Base-by-base conservation (phyloP, 78 protist genomes). In the Salpingoeca rosetta region DNA sequence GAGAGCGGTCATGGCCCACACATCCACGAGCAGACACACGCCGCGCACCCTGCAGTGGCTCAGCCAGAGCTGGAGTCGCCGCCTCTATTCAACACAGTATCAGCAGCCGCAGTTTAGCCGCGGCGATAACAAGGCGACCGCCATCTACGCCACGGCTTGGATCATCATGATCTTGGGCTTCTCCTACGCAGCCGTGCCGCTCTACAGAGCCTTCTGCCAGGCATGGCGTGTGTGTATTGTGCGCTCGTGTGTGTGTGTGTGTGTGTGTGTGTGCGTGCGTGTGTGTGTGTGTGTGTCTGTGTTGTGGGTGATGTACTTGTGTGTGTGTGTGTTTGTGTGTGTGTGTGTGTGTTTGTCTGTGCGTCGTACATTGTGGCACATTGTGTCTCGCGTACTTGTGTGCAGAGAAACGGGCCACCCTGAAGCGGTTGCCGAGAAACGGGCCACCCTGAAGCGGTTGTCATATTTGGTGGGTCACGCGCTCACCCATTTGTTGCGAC, bases 131-230 rank as follows among this genome's bases (percentile, higher is more conserved):
- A 56, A 2, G 73, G 27, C 3, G 36, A 31, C 75, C 22, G 57
- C 42, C 1, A n/a, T 25, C 40, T 85, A 85, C 37, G 72, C 43
- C 31, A 83, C 43, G 37, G 56, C 80, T 1, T 37, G 57, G 56
- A 57, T n/a, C 72, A n/a, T 86, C 44, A 0, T 42, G 26, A 17
- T 31, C 45, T 1, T 35, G 25, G 88, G 92, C 11, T 37, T 42
- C 40, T 85, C 95, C 3, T 91, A 91, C 86, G 93, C 93, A 28
- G 92, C 95, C 0, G 97, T 94, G 40, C 98, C 98, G 36, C 89
- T 94, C 35, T 96, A 94, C 89, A 38, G 91, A 27, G 80, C 91
- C 39, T 96, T 94, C 86, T 96, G 98, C 82, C 88, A 90, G 79
- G 94, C 84, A 0, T 89, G 92, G 7, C 65, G 65, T 90, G 94